Percentiles rank a stretch among this genome's conserved stretches.
Conservation (phyloP, 768 basidiomycete species). For the Boletus rubroflammeus region DNA sequence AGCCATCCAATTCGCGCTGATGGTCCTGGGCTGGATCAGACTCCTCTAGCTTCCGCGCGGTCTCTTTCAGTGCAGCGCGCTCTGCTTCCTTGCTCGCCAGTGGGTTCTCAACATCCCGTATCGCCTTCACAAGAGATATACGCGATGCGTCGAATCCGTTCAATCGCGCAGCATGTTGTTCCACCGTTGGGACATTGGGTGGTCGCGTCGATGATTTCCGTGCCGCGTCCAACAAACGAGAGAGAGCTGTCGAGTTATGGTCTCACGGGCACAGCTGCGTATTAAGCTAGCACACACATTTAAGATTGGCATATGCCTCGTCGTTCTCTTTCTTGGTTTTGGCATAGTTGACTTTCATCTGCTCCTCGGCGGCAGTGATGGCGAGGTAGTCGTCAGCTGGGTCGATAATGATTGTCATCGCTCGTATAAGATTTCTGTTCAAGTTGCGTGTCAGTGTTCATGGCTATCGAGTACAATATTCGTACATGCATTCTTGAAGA, state of each 20-base stretch:
- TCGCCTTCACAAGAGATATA: slow-evolving; percentile 67
- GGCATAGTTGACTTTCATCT: slow-evolving; percentile 54
- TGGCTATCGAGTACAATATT: neutral
- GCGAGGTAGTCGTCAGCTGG: slow-evolving; percentile 77
- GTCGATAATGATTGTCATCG: slow-evolving; percentile 70
- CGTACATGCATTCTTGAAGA: slow-evolving; percentile 35
- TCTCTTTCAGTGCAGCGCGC: slow-evolving; percentile 63
- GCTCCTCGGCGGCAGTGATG: slow-evolving; percentile 71
- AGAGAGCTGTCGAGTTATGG: slow-evolving; percentile 45
- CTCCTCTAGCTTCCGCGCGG: slow-evolving; percentile 55
- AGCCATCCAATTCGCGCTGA: slow-evolving; percentile 63
- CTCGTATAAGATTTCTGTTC: slow-evolving; percentile 60
- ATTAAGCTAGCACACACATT: slow-evolving; percentile 39
- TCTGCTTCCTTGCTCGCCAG: slow-evolving; percentile 68
- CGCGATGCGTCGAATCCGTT: slow-evolving; percentile 64
- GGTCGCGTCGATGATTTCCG: slow-evolving; percentile 70
- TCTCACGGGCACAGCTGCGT: neutral
- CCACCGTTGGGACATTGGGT: slow-evolving; percentile 61
- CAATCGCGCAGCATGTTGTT: slow-evolving; percentile 54
- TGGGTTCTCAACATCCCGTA: slow-evolving; percentile 66
- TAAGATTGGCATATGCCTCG: slow-evolving; percentile 59
- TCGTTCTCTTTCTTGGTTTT: slow-evolving; percentile 65
- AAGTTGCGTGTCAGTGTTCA: slow-evolving; percentile 2
- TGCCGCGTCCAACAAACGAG: slow-evolving; percentile 63
- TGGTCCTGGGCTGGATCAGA: slow-evolving; percentile 74